These are phyloP conservation scores for Xerocomus subilludens DNA, from an alignment of 1,284 basidiomycete genomes.

Conservation along the genomic window DNA sequence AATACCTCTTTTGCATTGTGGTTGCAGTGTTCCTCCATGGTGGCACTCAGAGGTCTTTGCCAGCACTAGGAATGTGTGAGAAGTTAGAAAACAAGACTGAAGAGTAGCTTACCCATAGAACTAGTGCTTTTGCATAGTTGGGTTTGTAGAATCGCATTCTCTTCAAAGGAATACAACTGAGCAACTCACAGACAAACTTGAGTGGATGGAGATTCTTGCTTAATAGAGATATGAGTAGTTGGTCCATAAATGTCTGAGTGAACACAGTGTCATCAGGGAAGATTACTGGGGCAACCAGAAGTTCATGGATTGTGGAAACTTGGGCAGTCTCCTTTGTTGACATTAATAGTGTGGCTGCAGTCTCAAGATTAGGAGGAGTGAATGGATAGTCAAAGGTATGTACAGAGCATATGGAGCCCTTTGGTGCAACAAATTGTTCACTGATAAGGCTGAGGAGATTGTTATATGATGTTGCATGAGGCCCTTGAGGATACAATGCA, in stretches of 20 bases:
- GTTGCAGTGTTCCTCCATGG: too few relatives aligned
- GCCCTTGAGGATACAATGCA: background rate
- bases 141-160: background rate
- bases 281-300: background rate
- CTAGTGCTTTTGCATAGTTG: background rate
- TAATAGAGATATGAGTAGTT: background rate
- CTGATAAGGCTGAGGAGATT: background rate
- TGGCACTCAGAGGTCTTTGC: background rate
- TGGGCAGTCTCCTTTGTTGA: background rate
- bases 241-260: background rate
- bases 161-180: background rate
- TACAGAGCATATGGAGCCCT: background rate
- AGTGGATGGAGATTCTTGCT: background rate
- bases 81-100: background rate
- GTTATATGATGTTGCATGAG: background rate
- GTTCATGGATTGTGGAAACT: background rate
- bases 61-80: background rate
- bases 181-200: background rate
- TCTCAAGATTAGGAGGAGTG: background rate
- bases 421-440: background rate
- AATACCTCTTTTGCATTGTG: constrained; percentile 5
- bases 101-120: constrained; percentile 3
- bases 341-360: background rate
- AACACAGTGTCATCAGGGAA: background rate
- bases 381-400: background rate